Evolutionary conservation across 768 basidiomycete species (phyloP).

Genomic region (Pulveroboletus sp.): DNA sequence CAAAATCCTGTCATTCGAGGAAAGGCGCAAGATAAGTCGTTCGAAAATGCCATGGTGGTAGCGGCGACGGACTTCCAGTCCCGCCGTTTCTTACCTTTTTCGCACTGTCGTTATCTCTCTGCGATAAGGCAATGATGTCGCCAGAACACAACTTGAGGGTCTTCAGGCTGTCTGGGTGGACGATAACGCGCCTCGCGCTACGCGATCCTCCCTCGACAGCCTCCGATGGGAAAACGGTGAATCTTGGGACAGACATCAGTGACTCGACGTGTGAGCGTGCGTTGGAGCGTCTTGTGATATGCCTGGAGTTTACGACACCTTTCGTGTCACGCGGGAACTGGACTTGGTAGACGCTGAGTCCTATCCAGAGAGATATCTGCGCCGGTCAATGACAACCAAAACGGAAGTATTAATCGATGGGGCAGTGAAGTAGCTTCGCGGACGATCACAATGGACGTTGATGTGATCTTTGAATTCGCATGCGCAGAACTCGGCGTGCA

Average conservation of each 20-base stretch:
- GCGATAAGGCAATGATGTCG: conserved; percentile 58
- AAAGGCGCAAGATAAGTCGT: conserved; percentile 10
- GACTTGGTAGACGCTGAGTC: not conserved
- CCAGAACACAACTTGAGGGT: conserved; percentile 59
- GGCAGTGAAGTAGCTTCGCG: not conserved
- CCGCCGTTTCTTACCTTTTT: conserved; percentile 33
- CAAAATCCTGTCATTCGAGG: conserved; percentile 44
- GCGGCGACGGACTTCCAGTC: conserved; percentile 6
- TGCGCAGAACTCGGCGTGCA: conserved; percentile 1
- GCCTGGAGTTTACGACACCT: not conserved
- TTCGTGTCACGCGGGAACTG: conserved; percentile 1
- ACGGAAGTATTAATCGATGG: not conserved
- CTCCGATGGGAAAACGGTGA: conserved; percentile 37
- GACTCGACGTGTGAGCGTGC: not conserved
- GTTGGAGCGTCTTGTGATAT: not conserved
- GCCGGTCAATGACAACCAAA: not conserved
- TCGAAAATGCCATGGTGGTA: conserved; percentile 6
- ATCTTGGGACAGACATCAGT: conserved; percentile 23
- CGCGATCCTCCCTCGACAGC: conserved; percentile 39
- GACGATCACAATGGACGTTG: conserved; percentile 9
- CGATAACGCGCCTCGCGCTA: conserved; percentile 55
- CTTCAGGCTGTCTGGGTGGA: conserved; percentile 61
- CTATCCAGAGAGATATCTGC: conserved; percentile 4
- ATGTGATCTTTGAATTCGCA: conserved; percentile 1
- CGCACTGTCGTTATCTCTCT: conserved; percentile 29